phyloP scores from a whole-genome alignment of 495 filamentous ascomycete genomes.

The Mycothermus thermophilus region DNA sequence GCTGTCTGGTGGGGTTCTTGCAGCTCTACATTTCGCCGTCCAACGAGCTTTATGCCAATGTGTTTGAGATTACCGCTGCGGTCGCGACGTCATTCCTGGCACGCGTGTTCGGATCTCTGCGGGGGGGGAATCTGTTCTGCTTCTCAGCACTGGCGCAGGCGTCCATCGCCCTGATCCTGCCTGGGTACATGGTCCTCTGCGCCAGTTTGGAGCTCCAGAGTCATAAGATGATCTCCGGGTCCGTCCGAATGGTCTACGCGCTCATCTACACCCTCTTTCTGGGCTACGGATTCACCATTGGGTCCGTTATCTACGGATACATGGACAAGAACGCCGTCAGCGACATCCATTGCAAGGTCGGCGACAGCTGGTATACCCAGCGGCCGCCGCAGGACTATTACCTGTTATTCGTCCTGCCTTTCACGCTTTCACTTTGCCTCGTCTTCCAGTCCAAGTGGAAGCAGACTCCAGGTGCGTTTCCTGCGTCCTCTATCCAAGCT shows the following conservation, averaged over 20 bases:
- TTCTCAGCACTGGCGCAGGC: constrained; percentile 88
- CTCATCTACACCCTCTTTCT: constrained; percentile 93
- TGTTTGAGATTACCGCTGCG: constrained; percentile 82
- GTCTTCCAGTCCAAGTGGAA: constrained; percentile 87
- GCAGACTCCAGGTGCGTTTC: constrained; percentile 59
- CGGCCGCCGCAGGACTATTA: constrained; percentile 49
- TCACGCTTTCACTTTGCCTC: constrained; percentile 67
- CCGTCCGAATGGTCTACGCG: constrained; percentile 89
- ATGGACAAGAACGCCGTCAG: constrained; percentile 63
- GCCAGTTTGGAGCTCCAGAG: constrained; percentile 81
- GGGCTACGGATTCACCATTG: constrained; percentile 94
- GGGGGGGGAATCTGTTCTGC: constrained; percentile 60
- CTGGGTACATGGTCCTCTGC: constrained; percentile 56
- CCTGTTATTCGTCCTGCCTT: constrained; percentile 62
- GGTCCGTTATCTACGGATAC: constrained; percentile 76
- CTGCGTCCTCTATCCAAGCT: no score
- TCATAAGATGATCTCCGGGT: constrained; percentile 72
- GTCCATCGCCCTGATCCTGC: constrained; percentile 82
- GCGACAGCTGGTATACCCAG: constrained; percentile 25
- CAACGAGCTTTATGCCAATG: constrained; percentile 71
- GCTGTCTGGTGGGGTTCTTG: constrained; percentile 65
- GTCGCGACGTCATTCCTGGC: constrained; percentile 83
- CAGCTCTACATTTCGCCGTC: constrained; percentile 68
- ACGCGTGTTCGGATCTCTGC: constrained; percentile 73
- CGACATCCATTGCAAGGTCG: constrained; percentile 48